phyloP scores from a whole-genome alignment of 2,329 filamentous ascomycete species.

The Curvularia lunata region DNA sequence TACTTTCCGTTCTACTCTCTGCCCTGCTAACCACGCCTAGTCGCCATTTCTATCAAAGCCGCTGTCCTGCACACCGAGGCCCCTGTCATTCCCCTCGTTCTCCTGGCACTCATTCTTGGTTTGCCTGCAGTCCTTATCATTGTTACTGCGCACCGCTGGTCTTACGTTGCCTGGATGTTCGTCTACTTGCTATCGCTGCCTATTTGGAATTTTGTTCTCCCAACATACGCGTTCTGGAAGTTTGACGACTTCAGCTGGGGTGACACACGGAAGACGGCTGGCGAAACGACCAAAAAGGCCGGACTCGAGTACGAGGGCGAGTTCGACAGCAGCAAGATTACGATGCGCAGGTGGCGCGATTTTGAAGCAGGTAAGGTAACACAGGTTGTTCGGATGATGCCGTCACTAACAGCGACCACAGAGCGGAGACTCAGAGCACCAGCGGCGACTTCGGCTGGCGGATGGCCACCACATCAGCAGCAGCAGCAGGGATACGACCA shows the following conservation, averaged over 20 bases:
- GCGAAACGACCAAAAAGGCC: slow-evolving; percentile 85
- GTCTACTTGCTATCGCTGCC: slow-evolving; percentile 94
- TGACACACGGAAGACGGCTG: slow-evolving; percentile 93
- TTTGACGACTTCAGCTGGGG: slow-evolving; percentile 99
- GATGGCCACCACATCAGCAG: slow-evolving; percentile 39
- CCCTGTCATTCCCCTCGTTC: slow-evolving; percentile 87
- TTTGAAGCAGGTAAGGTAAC: slow-evolving; percentile 74
- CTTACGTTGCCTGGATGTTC: slow-evolving; percentile 95
- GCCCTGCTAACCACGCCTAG: slow-evolving; percentile 55
- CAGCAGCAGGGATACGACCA: slow-evolving; percentile 42
- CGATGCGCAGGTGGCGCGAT: slow-evolving; percentile 96
- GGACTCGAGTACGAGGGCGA: slow-evolving; percentile 90
- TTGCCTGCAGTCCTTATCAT: slow-evolving; percentile 91
- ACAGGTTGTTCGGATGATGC: slow-evolving; percentile 22
- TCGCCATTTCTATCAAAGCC: slow-evolving; percentile 82
- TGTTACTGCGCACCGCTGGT: slow-evolving; percentile 88
- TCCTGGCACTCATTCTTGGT: slow-evolving; percentile 89
- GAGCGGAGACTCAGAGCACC: slow-evolving; percentile 53
- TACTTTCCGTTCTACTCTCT: slow-evolving; percentile 4
- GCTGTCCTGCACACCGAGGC: slow-evolving; percentile 62
- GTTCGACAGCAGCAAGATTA: slow-evolving; percentile 98
- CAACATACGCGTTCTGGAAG: slow-evolving; percentile 97
- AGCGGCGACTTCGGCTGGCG: slow-evolving; percentile 43
- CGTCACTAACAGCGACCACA: slow-evolving; percentile 41
- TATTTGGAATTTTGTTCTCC: slow-evolving; percentile 96